Percentiles rank a stretch among this genome's conserved stretches.
phyloP scores from a whole-genome alignment of 176 grass and related monocot genomes.

The Poa annua region DNA sequence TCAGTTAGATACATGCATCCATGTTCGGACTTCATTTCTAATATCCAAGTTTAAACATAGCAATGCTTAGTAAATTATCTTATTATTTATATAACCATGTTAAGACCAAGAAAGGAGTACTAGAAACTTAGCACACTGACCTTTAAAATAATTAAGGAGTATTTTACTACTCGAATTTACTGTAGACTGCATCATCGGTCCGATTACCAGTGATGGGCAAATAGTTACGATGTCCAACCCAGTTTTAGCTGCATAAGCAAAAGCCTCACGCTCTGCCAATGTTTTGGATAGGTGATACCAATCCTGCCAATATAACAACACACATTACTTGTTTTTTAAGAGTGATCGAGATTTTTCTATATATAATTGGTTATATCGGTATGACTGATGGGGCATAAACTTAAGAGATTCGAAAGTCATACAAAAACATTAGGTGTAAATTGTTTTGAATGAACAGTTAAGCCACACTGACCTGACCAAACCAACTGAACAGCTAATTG shows the following conservation, averaged over 20 bases:
- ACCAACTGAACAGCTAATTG: too few species aligned
- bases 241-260: constrained; percentile 50
- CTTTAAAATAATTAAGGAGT: constrained; percentile 51
- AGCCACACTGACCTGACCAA: too few species aligned
- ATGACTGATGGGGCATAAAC: too few species aligned
- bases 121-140: neutral
- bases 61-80: neutral
- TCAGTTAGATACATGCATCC: too few species aligned
- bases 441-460: too few species aligned
- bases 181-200: constrained; percentile 50
- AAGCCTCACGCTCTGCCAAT: constrained; percentile 48
- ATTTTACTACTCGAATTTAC: constrained; percentile 50
- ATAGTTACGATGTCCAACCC: constrained; percentile 54
- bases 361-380: too few species aligned
- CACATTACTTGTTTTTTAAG: neutral
- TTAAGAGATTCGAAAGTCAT: too few species aligned
- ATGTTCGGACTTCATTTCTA: too few species aligned
- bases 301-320: constrained; percentile 46
- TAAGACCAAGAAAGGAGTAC: constrained; percentile 7
- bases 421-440: too few species aligned
- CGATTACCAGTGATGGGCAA: constrained; percentile 43
- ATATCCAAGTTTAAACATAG: neutral
- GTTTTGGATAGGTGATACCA: constrained; percentile 69
- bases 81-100: neutral
- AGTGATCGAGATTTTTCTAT: neutral